These are phyloP conservation scores for Forsythia viridissima DNA, from an alignment of 257 asterid genomes.

Conservation along the genomic window DNA sequence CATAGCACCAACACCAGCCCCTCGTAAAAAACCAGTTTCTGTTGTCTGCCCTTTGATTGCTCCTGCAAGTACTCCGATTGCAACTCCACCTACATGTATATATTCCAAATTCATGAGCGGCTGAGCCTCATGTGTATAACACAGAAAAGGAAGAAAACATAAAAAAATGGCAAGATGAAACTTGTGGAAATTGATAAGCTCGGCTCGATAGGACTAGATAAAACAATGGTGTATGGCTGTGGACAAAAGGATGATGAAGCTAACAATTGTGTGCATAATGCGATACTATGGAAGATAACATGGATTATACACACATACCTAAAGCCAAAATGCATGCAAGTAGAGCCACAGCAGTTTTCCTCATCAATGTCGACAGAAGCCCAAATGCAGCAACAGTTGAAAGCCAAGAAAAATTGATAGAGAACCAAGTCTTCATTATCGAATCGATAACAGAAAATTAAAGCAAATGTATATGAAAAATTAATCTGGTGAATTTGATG, in stretches of 20 bases:
- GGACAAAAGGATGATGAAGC: no score
- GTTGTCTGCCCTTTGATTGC: slow-evolving; percentile 94
- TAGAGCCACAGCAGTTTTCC: slow-evolving; percentile 43
- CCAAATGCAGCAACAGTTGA: slow-evolving; percentile 31
- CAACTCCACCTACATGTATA: slow-evolving; percentile 60
- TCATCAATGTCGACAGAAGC: slow-evolving; percentile 35
- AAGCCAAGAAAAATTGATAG: slow-evolving; percentile 37
- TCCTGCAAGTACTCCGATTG: slow-evolving; percentile 68
- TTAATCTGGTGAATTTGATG: not conserved
- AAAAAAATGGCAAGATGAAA: no score
- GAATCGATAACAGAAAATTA: slow-evolving; percentile 9
- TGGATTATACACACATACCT: slow-evolving; percentile 34
- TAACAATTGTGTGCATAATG: no score
- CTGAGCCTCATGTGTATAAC: no score
- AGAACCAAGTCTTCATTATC: slow-evolving; percentile 31
- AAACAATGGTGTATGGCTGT: no score
- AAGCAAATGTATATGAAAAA: not conserved
- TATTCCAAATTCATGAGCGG: no score
- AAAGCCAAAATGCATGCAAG: slow-evolving; percentile 60
- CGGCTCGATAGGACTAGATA: no score
- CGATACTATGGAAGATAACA: not conserved
- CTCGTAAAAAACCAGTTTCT: slow-evolving; percentile 82
- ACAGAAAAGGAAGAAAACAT: no score
- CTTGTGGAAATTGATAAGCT: no score
- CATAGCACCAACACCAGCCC: slow-evolving; percentile 86